A percentile compares a stretch with the other conserved stretches of the same genome.
Conservation (phyloP, 2,329 filamentous ascomycete genomes). For the Sporothrix brunneoviolacea region DNA sequence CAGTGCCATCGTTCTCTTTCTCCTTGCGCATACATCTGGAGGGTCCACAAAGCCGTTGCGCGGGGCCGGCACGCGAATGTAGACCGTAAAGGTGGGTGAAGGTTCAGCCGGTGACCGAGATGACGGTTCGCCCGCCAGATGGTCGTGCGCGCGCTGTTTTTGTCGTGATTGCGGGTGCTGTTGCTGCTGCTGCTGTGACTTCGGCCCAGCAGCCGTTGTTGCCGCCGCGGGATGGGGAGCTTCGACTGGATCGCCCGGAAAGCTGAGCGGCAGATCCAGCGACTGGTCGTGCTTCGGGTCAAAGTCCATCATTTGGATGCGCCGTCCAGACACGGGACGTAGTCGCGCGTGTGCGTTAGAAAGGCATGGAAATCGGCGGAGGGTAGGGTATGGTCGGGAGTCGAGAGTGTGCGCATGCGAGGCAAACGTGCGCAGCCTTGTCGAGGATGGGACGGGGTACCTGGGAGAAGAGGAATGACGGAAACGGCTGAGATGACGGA, state of each 20-base stretch:
- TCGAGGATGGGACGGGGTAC: too few species aligned
- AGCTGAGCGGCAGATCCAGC: slow-evolving; percentile 17
- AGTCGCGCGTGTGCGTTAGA: too few species aligned
- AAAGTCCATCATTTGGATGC: slow-evolving; percentile 11
- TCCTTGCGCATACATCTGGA: slow-evolving; percentile 58
- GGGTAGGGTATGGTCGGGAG: too few species aligned
- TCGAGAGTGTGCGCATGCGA: too few species aligned
- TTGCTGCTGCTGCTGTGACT: slow-evolving; percentile 4
- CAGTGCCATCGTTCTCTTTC: not conserved
- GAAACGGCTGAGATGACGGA: too few species aligned
- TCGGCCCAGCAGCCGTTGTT: not conserved
- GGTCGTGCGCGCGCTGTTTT: not conserved
- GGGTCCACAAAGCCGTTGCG: slow-evolving; percentile 87
- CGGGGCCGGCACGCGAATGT: slow-evolving; percentile 83
- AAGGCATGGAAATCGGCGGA: too few species aligned
- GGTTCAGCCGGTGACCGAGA: not conserved
- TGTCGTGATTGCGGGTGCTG: not conserved
- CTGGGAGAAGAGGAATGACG: too few species aligned
- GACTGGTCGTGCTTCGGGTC: slow-evolving; percentile 16
- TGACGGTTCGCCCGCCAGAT: not conserved
- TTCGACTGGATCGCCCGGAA: slow-evolving; percentile 13
- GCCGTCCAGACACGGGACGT: too few species aligned
- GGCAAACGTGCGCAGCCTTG: too few species aligned
- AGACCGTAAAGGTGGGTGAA: slow-evolving; percentile 63
- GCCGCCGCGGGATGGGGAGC: not conserved